Conservation (phyloP, 495 filamentous ascomycete genomes). For the Hypoxylon crocopeplum region DNA sequence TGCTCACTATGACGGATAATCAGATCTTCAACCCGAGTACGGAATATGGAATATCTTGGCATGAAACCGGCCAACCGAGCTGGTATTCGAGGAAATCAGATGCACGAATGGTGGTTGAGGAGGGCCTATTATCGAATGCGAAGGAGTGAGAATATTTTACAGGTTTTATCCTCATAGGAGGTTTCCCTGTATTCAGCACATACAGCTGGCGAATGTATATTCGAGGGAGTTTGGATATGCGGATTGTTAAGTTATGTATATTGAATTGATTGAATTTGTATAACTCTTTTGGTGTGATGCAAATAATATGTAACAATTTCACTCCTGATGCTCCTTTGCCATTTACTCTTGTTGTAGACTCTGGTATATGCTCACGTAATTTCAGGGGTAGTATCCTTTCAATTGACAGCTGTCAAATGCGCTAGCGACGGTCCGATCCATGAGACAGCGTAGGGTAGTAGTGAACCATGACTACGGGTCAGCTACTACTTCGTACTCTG, state of each 20-base stretch:
- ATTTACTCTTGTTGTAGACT: background rate
- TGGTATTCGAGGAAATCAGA: too few relatives aligned
- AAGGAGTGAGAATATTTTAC: constrained; percentile 13
- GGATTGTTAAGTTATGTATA: background rate
- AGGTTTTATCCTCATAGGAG: constrained; percentile 29
- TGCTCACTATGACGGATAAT: too few relatives aligned
- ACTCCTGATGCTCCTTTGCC: too few relatives aligned
- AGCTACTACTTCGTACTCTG: background rate
- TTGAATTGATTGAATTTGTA: background rate
- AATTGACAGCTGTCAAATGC: background rate
- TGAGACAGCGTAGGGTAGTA: too few relatives aligned
- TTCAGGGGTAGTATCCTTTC: background rate
- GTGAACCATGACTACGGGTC: background rate
- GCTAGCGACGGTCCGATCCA: background rate
- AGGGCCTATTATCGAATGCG: background rate
- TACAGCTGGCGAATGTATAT: constrained; percentile 25
- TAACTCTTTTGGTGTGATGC: background rate
- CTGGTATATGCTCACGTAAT: too few relatives aligned
- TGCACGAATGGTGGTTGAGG: background rate
- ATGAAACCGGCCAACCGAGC: too few relatives aligned
- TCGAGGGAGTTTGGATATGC: background rate
- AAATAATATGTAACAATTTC: too few relatives aligned
- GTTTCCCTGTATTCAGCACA: constrained; percentile 28
- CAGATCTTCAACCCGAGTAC: too few relatives aligned
- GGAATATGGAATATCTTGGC: too few relatives aligned